phyloP scores from a whole-genome alignment of 1,284 basidiomycete species.

The Sparassis latifolia region DNA sequence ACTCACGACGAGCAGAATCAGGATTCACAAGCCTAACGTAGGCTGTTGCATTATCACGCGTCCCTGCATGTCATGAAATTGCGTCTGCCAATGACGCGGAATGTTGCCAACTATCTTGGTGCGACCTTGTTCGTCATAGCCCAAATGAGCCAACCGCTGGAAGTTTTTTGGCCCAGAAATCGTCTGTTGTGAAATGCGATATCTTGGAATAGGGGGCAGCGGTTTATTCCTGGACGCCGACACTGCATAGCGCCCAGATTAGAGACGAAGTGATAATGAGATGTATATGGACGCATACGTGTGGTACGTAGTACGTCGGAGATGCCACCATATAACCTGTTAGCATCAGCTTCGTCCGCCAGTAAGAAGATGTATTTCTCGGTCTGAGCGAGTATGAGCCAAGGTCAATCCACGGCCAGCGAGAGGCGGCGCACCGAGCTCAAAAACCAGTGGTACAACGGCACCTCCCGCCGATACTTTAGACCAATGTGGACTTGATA shows the following conservation, averaged over 20 bases:
- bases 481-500: conserved; percentile 80
- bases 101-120: conserved; percentile 41
- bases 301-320: conserved; percentile 15
- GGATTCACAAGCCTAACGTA: too few species aligned
- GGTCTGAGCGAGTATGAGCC: conserved; percentile 37
- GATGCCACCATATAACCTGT: conserved; percentile 44
- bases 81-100: conserved; percentile 69
- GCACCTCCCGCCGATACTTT: conserved; percentile 81
- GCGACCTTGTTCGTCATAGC: background rate
- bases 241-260: conserved; percentile 3
- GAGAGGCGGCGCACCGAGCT: conserved; percentile 57
- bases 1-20: too few species aligned
- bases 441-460: conserved; percentile 89
- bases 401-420: background rate
- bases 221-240: conserved; percentile 8
- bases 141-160: conserved; percentile 6
- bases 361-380: conserved; percentile 76
- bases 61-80: conserved; percentile 58
- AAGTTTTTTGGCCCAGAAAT: conserved; percentile 82
- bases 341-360: conserved; percentile 60
- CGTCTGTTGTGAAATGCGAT: conserved; percentile 42
- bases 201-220: conserved; percentile 2
- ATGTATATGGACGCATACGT: conserved; percentile 4
- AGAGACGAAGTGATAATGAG: too few species aligned
- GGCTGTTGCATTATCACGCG: conserved; percentile 47